Base-by-base conservation (phyloP, 768 basidiomycete species). In the Termitomyces sp. region DNA sequence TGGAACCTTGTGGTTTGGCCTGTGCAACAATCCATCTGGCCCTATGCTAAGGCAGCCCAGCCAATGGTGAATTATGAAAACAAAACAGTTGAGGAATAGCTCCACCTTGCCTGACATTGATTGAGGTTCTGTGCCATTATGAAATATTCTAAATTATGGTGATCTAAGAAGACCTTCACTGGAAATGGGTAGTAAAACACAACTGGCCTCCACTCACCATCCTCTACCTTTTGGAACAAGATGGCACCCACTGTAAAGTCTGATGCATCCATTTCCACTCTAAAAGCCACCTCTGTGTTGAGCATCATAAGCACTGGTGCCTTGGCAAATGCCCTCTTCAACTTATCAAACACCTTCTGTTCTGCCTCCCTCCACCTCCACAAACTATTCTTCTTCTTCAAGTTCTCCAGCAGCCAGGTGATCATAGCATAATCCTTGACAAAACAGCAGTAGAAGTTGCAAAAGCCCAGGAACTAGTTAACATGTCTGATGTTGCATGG, bases 81-180 rank as follows among this genome's bases (percentile, higher is more conserved):
- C 60, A 56, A 68, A 73, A 9, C 68, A 58, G 2, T 67, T 59
- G 0, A 77, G 61, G 25, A 61, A 63, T 21, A 66, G 0, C 66
- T 61, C 77, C 77, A 80, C 10, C 68, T 56, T 0, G 71, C 76
- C 60, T 78, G 78, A 5, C 71, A 53, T 14, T 65, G 63, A 48
- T 65, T 76, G 11, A 49, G n/a, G 6, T 35, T 35, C 2, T 21
- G 31, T 1, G 48, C 48, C 11, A 32, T n/a, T n/a, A n/a, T n/a
- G n/a, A n/a, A n/a, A n/a, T n/a, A n/a, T n/a, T n/a, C n/a, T n/a
- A n/a, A n/a, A n/a, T n/a, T n/a, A n/a, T n/a, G n/a, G n/a, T n/a
- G n/a, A n/a, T n/a, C n/a, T n/a, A n/a, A n/a, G n/a, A n/a, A n/a
- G n/a, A n/a, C n/a, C n/a, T n/a, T n/a, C n/a, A n/a, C n/a, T n/a